Percentiles rank a stretch among this genome's conserved stretches.
Evolutionary conservation across 306 rosid genomes (phyloP).

Genomic region (Cicer cuneatum): DNA sequence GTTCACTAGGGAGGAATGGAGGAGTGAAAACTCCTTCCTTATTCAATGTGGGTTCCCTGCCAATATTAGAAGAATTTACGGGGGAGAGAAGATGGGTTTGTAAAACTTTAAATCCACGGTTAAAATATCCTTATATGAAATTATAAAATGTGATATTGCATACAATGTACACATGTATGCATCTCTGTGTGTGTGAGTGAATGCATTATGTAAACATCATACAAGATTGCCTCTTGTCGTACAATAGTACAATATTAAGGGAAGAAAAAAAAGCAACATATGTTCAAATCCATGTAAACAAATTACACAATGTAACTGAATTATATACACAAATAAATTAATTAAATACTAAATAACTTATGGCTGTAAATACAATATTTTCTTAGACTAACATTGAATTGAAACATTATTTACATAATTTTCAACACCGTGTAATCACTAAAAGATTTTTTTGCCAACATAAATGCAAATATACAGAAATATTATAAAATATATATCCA

Average conservation of each 20-base stretch:
- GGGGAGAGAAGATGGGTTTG: neutral
- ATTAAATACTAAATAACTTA: neutral
- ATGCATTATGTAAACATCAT: neutral
- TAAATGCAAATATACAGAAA: conserved; percentile 17
- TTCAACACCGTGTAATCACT: conserved; percentile 5
- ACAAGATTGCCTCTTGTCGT: neutral
- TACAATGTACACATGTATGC: neutral
- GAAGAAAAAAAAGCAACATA: neutral
- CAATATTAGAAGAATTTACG: neutral
- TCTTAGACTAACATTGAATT: neutral
- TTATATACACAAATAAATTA: neutral
- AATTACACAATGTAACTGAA: neutral
- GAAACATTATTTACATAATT: conserved; percentile 8
- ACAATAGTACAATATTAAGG: neutral
- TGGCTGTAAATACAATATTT: neutral
- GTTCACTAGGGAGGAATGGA: neutral
- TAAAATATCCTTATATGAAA: neutral
- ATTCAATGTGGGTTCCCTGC: neutral
- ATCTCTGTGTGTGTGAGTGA: neutral
- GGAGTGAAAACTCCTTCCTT: neutral
- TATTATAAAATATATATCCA: conserved; percentile 21
- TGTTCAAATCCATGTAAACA: neutral
- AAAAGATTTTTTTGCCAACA: conserved; percentile 7
- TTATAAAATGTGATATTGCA: neutral
- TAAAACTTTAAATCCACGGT: neutral